Conservation (phyloP, 1,284 basidiomycete species). For the Naganishia cerealis region DNA sequence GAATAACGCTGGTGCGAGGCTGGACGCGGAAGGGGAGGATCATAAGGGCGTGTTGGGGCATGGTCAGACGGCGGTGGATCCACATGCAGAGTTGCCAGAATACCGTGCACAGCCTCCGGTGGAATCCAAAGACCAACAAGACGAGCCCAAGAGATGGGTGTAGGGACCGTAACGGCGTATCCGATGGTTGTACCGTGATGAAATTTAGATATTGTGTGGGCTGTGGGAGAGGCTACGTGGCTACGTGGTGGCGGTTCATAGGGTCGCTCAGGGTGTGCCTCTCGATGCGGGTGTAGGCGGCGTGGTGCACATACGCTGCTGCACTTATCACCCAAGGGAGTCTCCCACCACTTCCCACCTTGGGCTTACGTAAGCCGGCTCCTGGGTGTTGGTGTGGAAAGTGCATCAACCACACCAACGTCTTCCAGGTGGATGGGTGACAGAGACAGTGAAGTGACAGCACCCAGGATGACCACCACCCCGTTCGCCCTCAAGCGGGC, state of each 20-base stretch:
- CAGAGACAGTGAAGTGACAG: too few relatives aligned
- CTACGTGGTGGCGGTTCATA: too few relatives aligned
- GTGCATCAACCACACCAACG: too few relatives aligned
- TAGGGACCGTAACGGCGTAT: neutral
- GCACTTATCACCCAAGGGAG: too few relatives aligned
- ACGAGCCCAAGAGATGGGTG: constrained; percentile 21
- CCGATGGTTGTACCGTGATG: neutral
- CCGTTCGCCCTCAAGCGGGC: constrained; percentile 44
- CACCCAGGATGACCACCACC: neutral
- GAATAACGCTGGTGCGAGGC: constrained; percentile 20
- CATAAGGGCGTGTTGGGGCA: constrained; percentile 17
- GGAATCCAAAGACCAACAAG: constrained; percentile 20
- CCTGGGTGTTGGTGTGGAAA: neutral
- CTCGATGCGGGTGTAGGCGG: too few relatives aligned
- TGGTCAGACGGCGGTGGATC: constrained; percentile 20
- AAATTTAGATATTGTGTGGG: neutral
- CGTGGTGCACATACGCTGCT: too few relatives aligned
- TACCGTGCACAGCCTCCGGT: constrained; percentile 23
- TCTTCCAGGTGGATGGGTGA: too few relatives aligned
- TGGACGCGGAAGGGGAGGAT: constrained; percentile 13
- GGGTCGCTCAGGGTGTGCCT: too few relatives aligned
- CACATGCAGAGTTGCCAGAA: constrained; percentile 11
- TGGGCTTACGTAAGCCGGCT: neutral
- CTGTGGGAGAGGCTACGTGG: neutral
- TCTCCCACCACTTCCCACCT: neutral